Conservation (phyloP, 208 protist species). For the Crithidia acanthocephali region DNA sequence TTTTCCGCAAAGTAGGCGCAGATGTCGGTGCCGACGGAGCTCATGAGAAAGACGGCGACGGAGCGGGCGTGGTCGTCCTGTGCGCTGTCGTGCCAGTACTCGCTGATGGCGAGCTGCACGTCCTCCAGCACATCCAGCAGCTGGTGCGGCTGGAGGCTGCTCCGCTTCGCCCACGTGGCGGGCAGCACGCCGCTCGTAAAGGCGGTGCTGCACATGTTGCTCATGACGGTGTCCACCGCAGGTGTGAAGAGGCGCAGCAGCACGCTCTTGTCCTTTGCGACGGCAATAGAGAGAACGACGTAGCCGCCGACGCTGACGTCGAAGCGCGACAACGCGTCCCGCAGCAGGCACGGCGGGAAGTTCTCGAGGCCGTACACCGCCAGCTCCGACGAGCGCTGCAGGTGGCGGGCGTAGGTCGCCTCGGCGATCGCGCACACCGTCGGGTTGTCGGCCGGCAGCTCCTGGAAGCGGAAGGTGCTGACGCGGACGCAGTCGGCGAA, state of each 20-base stretch:
- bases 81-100: conserved; percentile 87
- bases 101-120: conserved; percentile 70
- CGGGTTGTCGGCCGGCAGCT: conserved; percentile 65
- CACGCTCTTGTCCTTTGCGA: conserved; percentile 32
- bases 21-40: conserved; percentile 71
- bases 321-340: conserved; percentile 42
- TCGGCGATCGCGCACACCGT: conserved; percentile 75
- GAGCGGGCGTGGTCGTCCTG: conserved; percentile 78
- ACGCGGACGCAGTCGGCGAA: conserved; percentile 67
- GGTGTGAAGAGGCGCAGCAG: conserved; percentile 60
- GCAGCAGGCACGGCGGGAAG: conserved; percentile 77
- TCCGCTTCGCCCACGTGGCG: conserved; percentile 51
- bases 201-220: conserved; percentile 78
- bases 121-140: conserved; percentile 83
- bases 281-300: conserved; percentile 75
- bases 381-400: conserved; percentile 65
- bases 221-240: conserved; percentile 64
- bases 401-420: conserved; percentile 77
- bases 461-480: conserved; percentile 68
- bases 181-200: conserved; percentile 68
- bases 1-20: conserved; percentile 68
- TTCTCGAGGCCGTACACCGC: conserved; percentile 48
- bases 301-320: conserved; percentile 79
- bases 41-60: conserved; percentile 82
- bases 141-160: conserved; percentile 50